phyloP scores from a whole-genome alignment of 768 basidiomycete genomes.

The Gymnopilus junonius region DNA sequence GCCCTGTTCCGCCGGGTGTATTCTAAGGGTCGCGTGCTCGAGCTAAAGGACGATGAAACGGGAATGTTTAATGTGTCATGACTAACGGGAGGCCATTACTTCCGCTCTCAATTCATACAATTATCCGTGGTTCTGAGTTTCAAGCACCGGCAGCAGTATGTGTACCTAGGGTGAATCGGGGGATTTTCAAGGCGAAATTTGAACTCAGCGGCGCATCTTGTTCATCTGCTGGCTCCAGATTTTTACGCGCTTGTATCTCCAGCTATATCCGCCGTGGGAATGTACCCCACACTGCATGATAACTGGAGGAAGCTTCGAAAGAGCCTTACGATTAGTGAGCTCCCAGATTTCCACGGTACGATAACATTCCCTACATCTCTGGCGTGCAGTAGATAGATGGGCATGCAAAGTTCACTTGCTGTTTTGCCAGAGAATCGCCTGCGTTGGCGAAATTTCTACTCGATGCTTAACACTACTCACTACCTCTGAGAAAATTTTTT shows the following conservation, averaged over 20 bases:
- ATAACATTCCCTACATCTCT: neutral
- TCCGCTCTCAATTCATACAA: neutral
- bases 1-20: neutral
- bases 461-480: neutral
- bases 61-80: neutral
- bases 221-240: neutral
- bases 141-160: neutral
- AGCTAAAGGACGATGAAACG: neutral
- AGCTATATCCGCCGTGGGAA: neutral
- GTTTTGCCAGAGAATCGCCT: neutral
- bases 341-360: neutral
- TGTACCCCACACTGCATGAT: neutral
- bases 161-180: too few species aligned
- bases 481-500: neutral
- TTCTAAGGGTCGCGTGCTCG: neutral
- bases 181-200: neutral
- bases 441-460: neutral
- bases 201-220: neutral
- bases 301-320: neutral
- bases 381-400: neutral
- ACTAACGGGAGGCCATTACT: neutral
- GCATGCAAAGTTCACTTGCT: neutral
- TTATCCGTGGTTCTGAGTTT: neutral
- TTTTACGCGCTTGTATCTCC: neutral
- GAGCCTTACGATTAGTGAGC: neutral